Conservation (phyloP, 495 filamentous ascomycete genomes). For the Xylaria sp. region DNA sequence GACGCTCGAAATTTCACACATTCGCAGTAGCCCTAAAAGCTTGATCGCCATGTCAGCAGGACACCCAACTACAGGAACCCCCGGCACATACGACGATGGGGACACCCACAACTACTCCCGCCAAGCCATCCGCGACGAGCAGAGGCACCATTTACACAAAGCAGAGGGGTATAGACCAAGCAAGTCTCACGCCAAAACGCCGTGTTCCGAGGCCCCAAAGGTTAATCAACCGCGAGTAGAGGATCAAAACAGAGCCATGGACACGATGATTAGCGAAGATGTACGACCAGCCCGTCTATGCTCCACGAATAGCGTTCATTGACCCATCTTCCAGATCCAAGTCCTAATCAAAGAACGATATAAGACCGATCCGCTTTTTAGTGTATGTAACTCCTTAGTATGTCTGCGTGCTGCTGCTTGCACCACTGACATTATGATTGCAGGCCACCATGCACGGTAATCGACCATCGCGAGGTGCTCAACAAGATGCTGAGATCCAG, state of each 20-base stretch:
- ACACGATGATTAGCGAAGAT: constrained; percentile 35
- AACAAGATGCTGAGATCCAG: constrained; percentile 73
- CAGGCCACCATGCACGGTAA: constrained; percentile 77
- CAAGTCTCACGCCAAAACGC: constrained; percentile 18
- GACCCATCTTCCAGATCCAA: constrained; percentile 29
- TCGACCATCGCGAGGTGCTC: constrained; percentile 71
- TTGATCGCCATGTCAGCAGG: constrained; percentile 12
- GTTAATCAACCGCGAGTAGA: constrained; percentile 29
- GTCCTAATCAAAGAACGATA: constrained; percentile 33
- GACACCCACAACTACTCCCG: constrained; percentile 36
- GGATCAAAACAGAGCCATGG: constrained; percentile 37
- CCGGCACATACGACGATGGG: constrained; percentile 30
- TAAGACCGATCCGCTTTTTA: constrained; percentile 37
- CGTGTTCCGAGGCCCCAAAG: not conserved
- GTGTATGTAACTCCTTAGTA: constrained; percentile 26
- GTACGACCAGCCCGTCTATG: constrained; percentile 18
- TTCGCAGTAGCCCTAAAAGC: not conserved
- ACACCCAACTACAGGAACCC: constrained; percentile 26
- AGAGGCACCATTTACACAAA: constrained; percentile 32
- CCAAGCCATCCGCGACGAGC: constrained; percentile 30
- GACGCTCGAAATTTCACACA: not conserved
- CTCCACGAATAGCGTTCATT: constrained; percentile 13
- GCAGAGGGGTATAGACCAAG: constrained; percentile 36
- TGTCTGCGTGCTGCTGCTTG: not conserved
- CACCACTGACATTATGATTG: constrained; percentile 5